Evolutionary conservation across 2,329 filamentous ascomycete genomes (phyloP).

Genomic region (Neonectria neomacrospora): DNA sequence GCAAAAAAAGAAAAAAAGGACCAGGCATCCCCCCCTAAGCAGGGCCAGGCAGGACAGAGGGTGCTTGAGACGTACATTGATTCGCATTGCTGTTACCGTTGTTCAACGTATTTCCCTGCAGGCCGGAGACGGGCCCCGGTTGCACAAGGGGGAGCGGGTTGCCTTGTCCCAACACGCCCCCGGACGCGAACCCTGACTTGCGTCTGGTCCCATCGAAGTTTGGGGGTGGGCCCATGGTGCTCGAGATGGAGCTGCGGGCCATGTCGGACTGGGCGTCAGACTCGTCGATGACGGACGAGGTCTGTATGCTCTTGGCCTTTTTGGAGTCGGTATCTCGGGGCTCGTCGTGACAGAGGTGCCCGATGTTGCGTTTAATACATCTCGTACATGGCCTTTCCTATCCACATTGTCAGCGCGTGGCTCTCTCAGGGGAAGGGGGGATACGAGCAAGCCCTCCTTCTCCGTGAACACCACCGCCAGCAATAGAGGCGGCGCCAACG

Average conservation of each 20-base stretch:
- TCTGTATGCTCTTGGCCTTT: slow-evolving; percentile 73
- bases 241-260: slow-evolving; percentile 65
- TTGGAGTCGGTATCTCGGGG: slow-evolving; percentile 86
- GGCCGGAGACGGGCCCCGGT: slow-evolving; percentile 74
- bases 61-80: slow-evolving; percentile 72
- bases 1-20: slow-evolving; percentile 33
- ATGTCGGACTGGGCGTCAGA: slow-evolving; percentile 64
- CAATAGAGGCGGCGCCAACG: slow-evolving; percentile 23
- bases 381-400: slow-evolving; percentile 96
- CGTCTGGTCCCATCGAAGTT: slow-evolving; percentile 50
- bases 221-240: slow-evolving; percentile 67
- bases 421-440: slow-evolving; percentile 14
- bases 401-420: slow-evolving; percentile 44
- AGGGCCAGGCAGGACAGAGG: slow-evolving; percentile 35
- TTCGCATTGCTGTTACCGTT: slow-evolving; percentile 69
- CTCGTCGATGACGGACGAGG: slow-evolving; percentile 68
- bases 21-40: slow-evolving; percentile 27
- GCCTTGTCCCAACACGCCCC: slow-evolving; percentile 59
- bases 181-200: slow-evolving; percentile 57
- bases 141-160: slow-evolving; percentile 76
- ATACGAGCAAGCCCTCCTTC: slow-evolving; percentile 28
- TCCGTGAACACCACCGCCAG: slow-evolving; percentile 27
- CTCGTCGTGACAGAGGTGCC: slow-evolving; percentile 97
- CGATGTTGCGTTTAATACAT: slow-evolving; percentile 98
- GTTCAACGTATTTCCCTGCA: slow-evolving; percentile 69